Conservation (phyloP, 2,329 filamentous ascomycete species). For the Apiospora sp. region DNA sequence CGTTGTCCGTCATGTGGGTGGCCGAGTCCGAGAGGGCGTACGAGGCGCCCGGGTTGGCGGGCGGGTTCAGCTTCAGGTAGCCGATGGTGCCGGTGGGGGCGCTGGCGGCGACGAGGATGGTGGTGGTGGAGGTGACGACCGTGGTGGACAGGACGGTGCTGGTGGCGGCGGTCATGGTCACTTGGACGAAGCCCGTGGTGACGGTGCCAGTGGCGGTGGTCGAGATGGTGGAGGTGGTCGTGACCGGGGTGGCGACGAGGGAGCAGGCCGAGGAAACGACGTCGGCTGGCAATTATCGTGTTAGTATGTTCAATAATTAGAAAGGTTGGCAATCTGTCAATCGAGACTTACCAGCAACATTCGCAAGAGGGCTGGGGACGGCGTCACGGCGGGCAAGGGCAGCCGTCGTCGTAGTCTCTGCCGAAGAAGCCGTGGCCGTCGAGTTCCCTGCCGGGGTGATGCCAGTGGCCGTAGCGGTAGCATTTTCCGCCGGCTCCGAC, state of each 20-base stretch:
- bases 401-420: neutral
- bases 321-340: too few species aligned
- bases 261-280: conserved; percentile 20
- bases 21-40: conserved; percentile 4
- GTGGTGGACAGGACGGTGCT: neutral
- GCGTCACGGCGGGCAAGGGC: conserved; percentile 1
- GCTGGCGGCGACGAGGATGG: conserved; percentile 11
- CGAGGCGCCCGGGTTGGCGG: neutral
- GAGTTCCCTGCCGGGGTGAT: neutral
- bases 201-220: neutral
- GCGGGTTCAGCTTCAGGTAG: neutral
- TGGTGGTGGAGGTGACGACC: conserved; percentile 14
- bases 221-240: neutral
- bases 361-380: neutral
- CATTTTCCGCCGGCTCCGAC: neutral
- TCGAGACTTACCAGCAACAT: neutral
- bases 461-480: too few species aligned
- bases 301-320: neutral
- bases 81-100: conserved; percentile 19
- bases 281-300: neutral
- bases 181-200: conserved; percentile 9
- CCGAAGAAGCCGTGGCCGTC: neutral
- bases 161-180: conserved; percentile 16
- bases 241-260: conserved; percentile 7
- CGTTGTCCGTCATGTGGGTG: conserved; percentile 21